phyloP scores from a whole-genome alignment of 208 protist species.

The Lotmaria passim region DNA sequence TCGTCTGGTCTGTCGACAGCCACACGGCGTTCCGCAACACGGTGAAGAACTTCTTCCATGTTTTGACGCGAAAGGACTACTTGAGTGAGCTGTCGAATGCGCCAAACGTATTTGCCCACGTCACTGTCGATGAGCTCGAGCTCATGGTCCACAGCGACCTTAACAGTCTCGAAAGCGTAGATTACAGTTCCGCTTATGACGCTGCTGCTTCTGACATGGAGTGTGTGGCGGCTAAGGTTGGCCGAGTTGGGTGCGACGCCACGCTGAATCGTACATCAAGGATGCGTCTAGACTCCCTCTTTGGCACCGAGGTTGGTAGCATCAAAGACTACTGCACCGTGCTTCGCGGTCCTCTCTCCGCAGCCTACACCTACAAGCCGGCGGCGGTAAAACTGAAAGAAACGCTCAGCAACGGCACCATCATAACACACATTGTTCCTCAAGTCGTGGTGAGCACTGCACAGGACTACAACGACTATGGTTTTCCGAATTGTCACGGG shows the following conservation, averaged over 20 bases:
- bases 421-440: neutral
- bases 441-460: neutral
- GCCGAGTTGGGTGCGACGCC: neutral
- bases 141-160: neutral
- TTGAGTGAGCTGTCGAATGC: slow-evolving; percentile 1
- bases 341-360: neutral
- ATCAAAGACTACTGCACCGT: slow-evolving; percentile 6
- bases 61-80: slow-evolving; percentile 5
- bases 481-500: neutral
- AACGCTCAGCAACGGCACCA: neutral
- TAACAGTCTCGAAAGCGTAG: too few relatives aligned
- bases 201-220: neutral
- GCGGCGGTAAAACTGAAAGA: neutral
- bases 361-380: neutral
- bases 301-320: neutral
- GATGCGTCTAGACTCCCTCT: neutral
- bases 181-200: neutral
- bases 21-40: neutral
- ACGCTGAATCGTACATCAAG: neutral
- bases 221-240: neutral
- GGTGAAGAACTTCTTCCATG: slow-evolving; percentile 11
- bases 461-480: neutral
- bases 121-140: slow-evolving; percentile 11
- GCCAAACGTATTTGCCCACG: slow-evolving; percentile 2
- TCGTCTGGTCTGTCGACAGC: neutral